Percentiles rank a stretch among this genome's conserved stretches.
These are phyloP conservation scores for Asclepias syriaca DNA, from an alignment of 257 asterid genomes.

Conservation along the genomic window DNA sequence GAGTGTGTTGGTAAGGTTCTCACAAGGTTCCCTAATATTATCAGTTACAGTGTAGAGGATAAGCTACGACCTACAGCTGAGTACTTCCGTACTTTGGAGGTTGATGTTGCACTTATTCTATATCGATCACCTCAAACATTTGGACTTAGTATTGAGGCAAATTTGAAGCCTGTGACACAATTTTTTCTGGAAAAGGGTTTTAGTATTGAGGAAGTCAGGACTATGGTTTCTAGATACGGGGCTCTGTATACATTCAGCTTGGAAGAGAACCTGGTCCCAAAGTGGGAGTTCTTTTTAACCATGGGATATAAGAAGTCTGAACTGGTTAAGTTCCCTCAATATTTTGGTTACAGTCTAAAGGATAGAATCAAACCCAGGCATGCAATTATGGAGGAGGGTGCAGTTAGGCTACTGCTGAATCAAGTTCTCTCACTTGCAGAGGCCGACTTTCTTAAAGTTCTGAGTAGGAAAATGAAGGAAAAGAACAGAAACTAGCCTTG, in stretches of 20 bases:
- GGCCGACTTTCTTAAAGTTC: conserved; percentile 45
- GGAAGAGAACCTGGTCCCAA: conserved; percentile 55
- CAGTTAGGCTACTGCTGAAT: conserved; percentile 58
- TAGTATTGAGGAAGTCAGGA: conserved; percentile 46
- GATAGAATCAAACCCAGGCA: conserved; percentile 82
- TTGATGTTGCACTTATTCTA: conserved; percentile 61
- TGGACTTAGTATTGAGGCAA: conserved; percentile 81
- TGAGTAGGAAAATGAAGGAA: conserved; percentile 59
- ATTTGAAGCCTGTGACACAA: conserved; percentile 72
- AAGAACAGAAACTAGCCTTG: conserved; percentile 19
- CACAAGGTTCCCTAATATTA: conserved; percentile 78
- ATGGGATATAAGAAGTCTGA: conserved; percentile 68
- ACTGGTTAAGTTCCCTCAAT: conserved; percentile 80
- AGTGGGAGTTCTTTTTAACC: conserved; percentile 77
- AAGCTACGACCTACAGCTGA: conserved; percentile 80
- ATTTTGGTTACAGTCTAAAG: conserved; percentile 83
- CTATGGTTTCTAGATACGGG: conserved; percentile 77
- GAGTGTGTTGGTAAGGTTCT: conserved; percentile 75
- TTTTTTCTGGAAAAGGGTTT: conserved; percentile 71
- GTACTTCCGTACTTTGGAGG: conserved; percentile 62
- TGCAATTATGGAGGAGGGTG: conserved; percentile 47
- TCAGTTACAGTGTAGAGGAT: conserved; percentile 83
- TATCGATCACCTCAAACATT: conserved; percentile 83
- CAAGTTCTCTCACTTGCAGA: conserved; percentile 72
- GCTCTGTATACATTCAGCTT: conserved; percentile 78